Evolutionary conservation across 495 filamentous ascomycete genomes (phyloP), one percentile per base, ranked within the genome.

Genomic region (Aspergillus taichungensis): DNA sequence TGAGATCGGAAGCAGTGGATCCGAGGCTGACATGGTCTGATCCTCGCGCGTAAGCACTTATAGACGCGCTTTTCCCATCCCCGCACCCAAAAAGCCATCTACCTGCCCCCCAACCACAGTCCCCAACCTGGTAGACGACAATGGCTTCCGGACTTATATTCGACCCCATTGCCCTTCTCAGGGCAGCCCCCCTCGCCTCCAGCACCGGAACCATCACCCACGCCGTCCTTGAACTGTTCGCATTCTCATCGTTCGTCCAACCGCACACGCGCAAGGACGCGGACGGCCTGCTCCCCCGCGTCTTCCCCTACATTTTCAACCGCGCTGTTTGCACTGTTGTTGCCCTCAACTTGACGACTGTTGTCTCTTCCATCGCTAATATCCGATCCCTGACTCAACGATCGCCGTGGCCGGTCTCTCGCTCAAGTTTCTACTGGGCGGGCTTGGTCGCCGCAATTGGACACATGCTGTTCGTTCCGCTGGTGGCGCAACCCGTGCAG

Each of bases 81-180:
- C 18, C 18, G 18, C 18, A 24, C 18, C 18, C 18, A 1, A 24
- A 24, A 24, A 24, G 2, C 18, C 18, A 24, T 24, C 18, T 2
- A 24, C 18, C 18, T 24, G 4, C 18, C 1, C 18, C 18, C 18
- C 18, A 24, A 2, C 4, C 18, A 24, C 18, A 24, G 18, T 24
- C 18, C 4, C 18, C 18, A 24, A 24, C 18, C 18, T 24, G 18
- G 14, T 8, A n/a, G 13, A 32, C 30, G 30, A 46, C 41, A 34
- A 69, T 69, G 64, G 66, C 63, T n/a, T 67, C 63, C 32, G 53
- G 54, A 8, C 47, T 50, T 5, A 59, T 69, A 55, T 59, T 69
- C 47, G 57, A 69, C 49, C 68, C 66, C 7, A 40, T 63, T 10
- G 55, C 51, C 8, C 55, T 66, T 32, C 56, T 70, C 27, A 61